Evolutionary conservation across 306 rosid genomes (phyloP), one percentile per base, ranked within the genome.

Genomic region (Delonix regia): DNA sequence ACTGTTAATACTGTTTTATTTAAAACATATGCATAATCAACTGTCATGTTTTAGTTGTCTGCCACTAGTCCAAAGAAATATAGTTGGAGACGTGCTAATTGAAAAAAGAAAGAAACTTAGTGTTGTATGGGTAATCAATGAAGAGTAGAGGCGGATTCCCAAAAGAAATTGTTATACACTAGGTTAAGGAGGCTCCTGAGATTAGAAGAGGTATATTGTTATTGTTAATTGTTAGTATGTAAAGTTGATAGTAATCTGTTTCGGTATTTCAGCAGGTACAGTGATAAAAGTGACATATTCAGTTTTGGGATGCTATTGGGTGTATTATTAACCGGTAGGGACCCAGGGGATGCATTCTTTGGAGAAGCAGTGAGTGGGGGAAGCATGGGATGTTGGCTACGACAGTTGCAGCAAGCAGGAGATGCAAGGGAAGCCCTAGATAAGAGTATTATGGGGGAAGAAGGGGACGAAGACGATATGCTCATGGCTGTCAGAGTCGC

Each of bases 391-490:
- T 87, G 89, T 76, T 95, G 99, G 99, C 78, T 95, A 12, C 80
- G 90, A 34, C 98, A 91, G 67, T 85, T 93, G 89, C 97, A 95
- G 86, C 90, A 88, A 45, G 91, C 97, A 0, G 99, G 97, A 13
- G 98, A 93, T 62, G 90, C 87, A 9, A 80, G 87, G 10, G 98
- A 95, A 72, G 98, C 97, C 0, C 82, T 95, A 2, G 98, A 93
- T 78, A 95, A 88, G 92, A 81, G 92, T 76, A 80, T 95, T 74
- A 83, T 87, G 16, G 96, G 92, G 9, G 94, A 86, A 85, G 97
- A 92, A 86, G 98, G 96, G 2, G 97, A 95, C 75, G 99, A 95
- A 86, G 98, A 95, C 60, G 99, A 95, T 84, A 95, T 95, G 97
- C 74, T 95, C 64, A 95, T 95, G 99, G 99, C 97, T 16, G 88